Base-by-base conservation (phyloP, 1,284 basidiomycete genomes). In the Malassezia sp. region DNA sequence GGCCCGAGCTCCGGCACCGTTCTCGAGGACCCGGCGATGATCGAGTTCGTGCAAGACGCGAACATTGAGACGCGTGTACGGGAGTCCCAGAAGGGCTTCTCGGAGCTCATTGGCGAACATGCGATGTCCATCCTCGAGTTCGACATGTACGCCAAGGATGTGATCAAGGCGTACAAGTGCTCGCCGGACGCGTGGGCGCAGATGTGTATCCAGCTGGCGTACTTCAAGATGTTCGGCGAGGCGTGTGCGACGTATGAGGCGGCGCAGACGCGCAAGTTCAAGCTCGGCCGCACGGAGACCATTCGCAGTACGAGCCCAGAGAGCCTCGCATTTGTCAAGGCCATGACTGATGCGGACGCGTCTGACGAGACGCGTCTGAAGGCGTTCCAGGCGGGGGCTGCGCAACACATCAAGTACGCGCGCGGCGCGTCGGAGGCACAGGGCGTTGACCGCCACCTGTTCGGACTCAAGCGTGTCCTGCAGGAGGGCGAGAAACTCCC, bases 181-280 rank as follows among this genome's bases (percentile, higher is more conserved):
- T 90, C 86, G 2, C 91, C 93, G 0, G 91, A 97, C 68, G 83
- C 83, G 14, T 91, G 88, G 82, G 86, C 79, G 9, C 91, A 97
- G 74, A 78, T 96, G 55, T 81, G 88, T 58, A 93, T 93, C 75
- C 91, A 96, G 72, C 80, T 96, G 34, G 91, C 90, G 17, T 93
- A 85, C 75, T 82, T 83, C 73, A 77, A 85, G 7, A 80, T 93
- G 77, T 79, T 77, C 62, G 77, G 78, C 20, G 78, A 85, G 18
- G 81, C 84, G 5, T 81, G 88, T 31, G 82, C 77, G 3, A 85
- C 85, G 42, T 97, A 96, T 74, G 91, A 96, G 76, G 85, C 83
- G 53, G 82, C 83, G 12, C 90, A 96, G 75, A 97, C 91, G 46
- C 78, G 91, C 33, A 89, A 89, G 72, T 97, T 81, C 76, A 81